Evolutionary conservation across 1,284 basidiomycete species (phyloP), one percentile per base, ranked within the genome.

Genomic region (Melanopsichium pennsylvanicum): DNA sequence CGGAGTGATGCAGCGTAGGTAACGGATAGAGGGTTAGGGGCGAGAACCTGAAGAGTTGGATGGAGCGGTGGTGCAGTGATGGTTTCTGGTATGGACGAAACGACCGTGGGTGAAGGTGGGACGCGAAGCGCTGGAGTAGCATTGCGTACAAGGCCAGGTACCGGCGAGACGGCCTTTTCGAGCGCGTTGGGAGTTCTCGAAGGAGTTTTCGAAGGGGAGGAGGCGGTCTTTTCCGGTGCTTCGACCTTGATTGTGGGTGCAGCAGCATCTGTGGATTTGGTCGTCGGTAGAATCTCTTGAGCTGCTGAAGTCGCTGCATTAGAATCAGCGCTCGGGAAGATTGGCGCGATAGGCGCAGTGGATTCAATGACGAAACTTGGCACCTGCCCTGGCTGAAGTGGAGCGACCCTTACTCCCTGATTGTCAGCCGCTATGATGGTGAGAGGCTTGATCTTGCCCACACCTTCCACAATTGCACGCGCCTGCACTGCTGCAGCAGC

Each of bases 1-100:
- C 78, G 74, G 6, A 80, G 60, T 8, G 77, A 74, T 9, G 77
- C 76, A 3, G 79, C 77, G 51, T 78, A 80, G 15, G 76, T 79
- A 13, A 78, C 73, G 12, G 76, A 77, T 10, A 79, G 59, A 2
- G 79, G 79, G 27, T 80, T 78, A 2, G 77, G 77, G 11, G 76
- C 72, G 7, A 80, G 68, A 6, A 57, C 58, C 49, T 75, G 59
- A 26, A 80, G 44, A 8, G 74, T 73, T 2, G 70, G 67, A n/a
- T 75, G 77, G n/a, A 74, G 63, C 9, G 63, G 71, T 15, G 72
- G 56, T 11, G 43, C 41, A 4, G 39, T 31, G n/a, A 63, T 29
- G 8, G 32, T 32, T 23, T 69, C 60, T 4, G 60, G 66, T 4
- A 69, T 15, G 0, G 52, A 35, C 1, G 60, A 56, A 6, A 48